Base-by-base conservation (phyloP, 768 basidiomycete species). In the Amanita rimosa region DNA sequence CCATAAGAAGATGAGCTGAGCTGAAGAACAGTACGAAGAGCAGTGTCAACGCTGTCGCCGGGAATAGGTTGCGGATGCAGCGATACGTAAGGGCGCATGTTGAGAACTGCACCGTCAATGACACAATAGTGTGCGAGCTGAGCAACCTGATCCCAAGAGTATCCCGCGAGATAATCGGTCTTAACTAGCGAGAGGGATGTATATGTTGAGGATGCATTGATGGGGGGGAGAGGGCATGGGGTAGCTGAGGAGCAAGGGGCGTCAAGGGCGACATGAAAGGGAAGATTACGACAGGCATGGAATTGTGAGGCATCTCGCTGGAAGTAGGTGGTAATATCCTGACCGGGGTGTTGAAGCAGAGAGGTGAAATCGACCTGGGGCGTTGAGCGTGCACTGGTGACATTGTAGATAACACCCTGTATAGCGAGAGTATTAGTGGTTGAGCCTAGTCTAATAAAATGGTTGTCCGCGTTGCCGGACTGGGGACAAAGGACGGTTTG, bases 31-130 rank as follows among this genome's bases (percentile, higher is more conserved):
- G 78, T 79, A 31, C 95, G 89, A 55, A 99, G 79, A 48, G 84
- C 86, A 7, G 65, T 62, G 66, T 99, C 96, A 53, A 97, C 81
- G 29, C 69, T 68, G 63, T 99, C 96, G 46, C 73, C 70, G 6
- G 79, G 58, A 45, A 94, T 73, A 9, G 86, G 60, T 24, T 56
- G 74, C 17, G 81, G 79, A 56, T 96, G 86, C 16, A 82, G 73
- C 19, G 67, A 62, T 47, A 96, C 70, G 70, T 99, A 99, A 5
- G 92, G 83, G 46, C 74, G 74, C 69, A 99, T 77, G 66, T 99
- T 96, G 61, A 98, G 80, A 40, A 99, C 96, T 34, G 83, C 78
- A 27, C 96, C 96, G 57, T 98, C 93, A 48, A 98, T 64, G 29
- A 97, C 94, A 57, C 98, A 67, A 67, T 85, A 94, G 58, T 83